Evolutionary conservation across 2,329 filamentous ascomycete species (phyloP).

Genomic region (Colletotrichum trifolii): DNA sequence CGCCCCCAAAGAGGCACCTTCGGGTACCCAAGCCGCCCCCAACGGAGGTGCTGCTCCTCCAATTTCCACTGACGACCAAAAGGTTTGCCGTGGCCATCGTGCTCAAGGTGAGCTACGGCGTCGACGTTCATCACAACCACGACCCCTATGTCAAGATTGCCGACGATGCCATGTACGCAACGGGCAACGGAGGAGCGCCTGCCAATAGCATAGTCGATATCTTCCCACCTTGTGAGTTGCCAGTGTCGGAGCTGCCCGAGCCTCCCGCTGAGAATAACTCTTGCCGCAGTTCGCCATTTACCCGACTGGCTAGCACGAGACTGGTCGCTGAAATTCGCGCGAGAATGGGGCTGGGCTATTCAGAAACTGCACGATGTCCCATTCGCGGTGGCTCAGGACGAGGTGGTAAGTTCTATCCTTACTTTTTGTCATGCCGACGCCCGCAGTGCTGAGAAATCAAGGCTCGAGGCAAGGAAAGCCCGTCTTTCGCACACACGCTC

Average conservation of each 20-base stretch:
- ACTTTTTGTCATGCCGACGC: slow-evolving; percentile 25
- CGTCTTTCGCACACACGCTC: slow-evolving; percentile 33
- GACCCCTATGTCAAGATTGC: slow-evolving; percentile 44
- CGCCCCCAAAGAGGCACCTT: background rate
- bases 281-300: slow-evolving; percentile 50
- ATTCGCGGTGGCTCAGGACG: slow-evolving; percentile 43
- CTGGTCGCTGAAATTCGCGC: slow-evolving; percentile 46
- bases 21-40: too few relatives aligned
- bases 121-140: slow-evolving; percentile 42
- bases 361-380: slow-evolving; percentile 46
- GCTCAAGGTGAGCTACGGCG: slow-evolving; percentile 47
- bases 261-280: slow-evolving; percentile 37
- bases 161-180: slow-evolving; percentile 40
- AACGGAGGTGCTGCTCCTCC: too few relatives aligned
- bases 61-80: slow-evolving; percentile 14
- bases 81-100: slow-evolving; percentile 47
- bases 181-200: slow-evolving; percentile 46
- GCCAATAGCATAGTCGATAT: slow-evolving; percentile 57
- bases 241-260: slow-evolving; percentile 30
- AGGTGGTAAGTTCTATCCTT: slow-evolving; percentile 39
- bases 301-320: slow-evolving; percentile 49
- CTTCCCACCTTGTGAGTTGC: slow-evolving; percentile 52
- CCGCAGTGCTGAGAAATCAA: slow-evolving; percentile 31
- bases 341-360: slow-evolving; percentile 49
- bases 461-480: slow-evolving; percentile 33